Evolutionary conservation across 2,329 filamentous ascomycete species (phyloP), one percentile per base, ranked within the genome.

Genomic region (Paraphoma chrysanthemicola): DNA sequence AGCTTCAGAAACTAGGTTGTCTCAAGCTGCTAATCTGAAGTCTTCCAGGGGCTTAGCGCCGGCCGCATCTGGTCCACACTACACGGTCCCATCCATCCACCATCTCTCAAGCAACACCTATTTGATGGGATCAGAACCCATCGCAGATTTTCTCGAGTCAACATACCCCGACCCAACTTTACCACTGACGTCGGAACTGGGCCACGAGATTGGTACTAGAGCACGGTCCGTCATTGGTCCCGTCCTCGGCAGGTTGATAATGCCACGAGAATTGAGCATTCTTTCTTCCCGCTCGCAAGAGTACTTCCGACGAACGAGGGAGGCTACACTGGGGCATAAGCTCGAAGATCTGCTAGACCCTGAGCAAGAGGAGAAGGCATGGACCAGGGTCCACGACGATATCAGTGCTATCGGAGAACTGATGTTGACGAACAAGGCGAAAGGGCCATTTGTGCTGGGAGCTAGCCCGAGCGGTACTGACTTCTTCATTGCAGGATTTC

Each of bases 361-460:
- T 3, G 64, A 64, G 3, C 68, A 65, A 38, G 71, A 76, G 39
- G 10, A 60, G 38, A 50, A 45, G 29, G 43, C 44, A 17, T 78
- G 75, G 73, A 48, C 54, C 0, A 64, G 51, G 12, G 56, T 69
- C n/a, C 67, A 54, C 5, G 68, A 69, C 0, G 63, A 47, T 6
- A 62, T 78, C 49, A 56, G 59, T 6, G 69, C 52, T 5, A 57
- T 78, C 3, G 66, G 70, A 2, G 72, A 73, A 57, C 42, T 79
- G 54, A 68, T 80, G 57, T 69, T 44, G 51, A 77, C 68, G 18
- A 53, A 79, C 49, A 66, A 65, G 43, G 71, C 59, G 1, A 70
- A 76, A 0, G 78, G 78, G 1, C 77, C 76, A 18, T 80, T 80
- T 66, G 65, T 80, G 52, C 60, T 79, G 46, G 77, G 78, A 9